Evolutionary conservation across 116 monocot genomes (phyloP).

Genomic region (Zostera marina): DNA sequence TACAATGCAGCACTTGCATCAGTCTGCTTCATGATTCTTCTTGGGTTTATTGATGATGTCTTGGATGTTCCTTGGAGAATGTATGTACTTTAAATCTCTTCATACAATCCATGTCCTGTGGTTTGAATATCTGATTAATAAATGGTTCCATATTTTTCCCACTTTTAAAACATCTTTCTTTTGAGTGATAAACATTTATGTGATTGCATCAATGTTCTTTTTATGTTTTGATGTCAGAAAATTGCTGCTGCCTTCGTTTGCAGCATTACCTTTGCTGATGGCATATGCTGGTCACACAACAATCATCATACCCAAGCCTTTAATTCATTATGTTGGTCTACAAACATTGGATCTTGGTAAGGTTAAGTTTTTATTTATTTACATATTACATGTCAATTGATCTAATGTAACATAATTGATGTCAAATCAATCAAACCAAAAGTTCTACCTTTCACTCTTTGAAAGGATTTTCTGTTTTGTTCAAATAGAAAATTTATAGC

Average conservation of each 20-base stretch:
- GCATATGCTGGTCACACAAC: slow-evolving; percentile 97
- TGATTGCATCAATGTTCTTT: not conserved
- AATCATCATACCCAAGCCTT: slow-evolving; percentile 84
- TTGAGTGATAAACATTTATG: not conserved
- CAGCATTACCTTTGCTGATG: slow-evolving; percentile 89
- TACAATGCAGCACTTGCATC: slow-evolving; percentile 92
- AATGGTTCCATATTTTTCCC: not conserved
- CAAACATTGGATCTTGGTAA: slow-evolving; percentile 73
- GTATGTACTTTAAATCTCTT: slow-evolving; percentile 21
- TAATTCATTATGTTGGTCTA: slow-evolving; percentile 52
- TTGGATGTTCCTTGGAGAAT: slow-evolving; percentile 95
- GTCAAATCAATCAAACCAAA: not conserved
- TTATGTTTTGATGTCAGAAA: slow-evolving; percentile 37
- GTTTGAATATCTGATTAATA: not conserved
- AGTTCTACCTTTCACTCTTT: not conserved
- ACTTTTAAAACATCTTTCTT: not conserved
- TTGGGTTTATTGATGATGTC: slow-evolving; percentile 98
- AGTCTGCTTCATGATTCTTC: slow-evolving; percentile 93
- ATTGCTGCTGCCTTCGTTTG: slow-evolving; percentile 75
- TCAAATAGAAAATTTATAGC: too few relatives aligned
- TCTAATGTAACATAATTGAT: not conserved
- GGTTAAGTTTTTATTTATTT: slow-evolving; percentile 1
- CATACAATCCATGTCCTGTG: not conserved
- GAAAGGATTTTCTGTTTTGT: too few relatives aligned
- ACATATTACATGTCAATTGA: not conserved